Base-by-base conservation (phyloP, 2,329 filamentous ascomycete genomes). In the Madurella fahalii region DNA sequence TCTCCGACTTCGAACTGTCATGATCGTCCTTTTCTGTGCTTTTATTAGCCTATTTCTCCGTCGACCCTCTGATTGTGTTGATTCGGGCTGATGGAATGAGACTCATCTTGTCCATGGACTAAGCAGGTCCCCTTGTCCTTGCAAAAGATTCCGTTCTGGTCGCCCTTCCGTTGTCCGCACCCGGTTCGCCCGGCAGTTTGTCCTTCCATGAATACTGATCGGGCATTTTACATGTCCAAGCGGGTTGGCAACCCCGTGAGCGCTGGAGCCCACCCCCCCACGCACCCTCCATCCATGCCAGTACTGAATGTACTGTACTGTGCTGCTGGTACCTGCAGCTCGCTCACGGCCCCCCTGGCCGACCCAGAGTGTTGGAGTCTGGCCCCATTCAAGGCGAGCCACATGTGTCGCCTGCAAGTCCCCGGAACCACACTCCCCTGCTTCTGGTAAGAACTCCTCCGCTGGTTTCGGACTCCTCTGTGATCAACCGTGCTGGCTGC, bases 361-460 rank as follows among this genome's bases (percentile, higher is more conserved):
- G 9, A 9, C 40, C 32, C 31, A 25, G 25, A 25, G 25, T n/a
- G 32, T 39, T 40, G 17, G 39, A n/a, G 20, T 34, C 37, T 34
- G 20, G 16, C 45, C n/a, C 13, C 16, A 34, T 16, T 47, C 50
- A 25, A 39, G 25, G 42, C 52, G 52, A 15, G 34, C 34, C 13
- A 37, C 34, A 37, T 37, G 34, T 37, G 11, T 37, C 34, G 11
- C 34, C 34, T 12, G 13, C 34, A 37, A 12, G 34, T 47, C 54
- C 50, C 60, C 54, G 53, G 60, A 58, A 61, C 60, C 61, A 61
- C 20, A 55, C 45, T 41, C 43, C 13, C 39, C 16, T 54, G n/a
- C 25, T 25, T 53, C 54, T 62, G 59, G 60, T 60, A 59, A 34
- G 59, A 61, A 59, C 57, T 49, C 40, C 54, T 63, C 61, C 25